Evolutionary conservation across 164 flowering plant genomes (phyloP).

Genomic region (Magnolia officinalis): DNA sequence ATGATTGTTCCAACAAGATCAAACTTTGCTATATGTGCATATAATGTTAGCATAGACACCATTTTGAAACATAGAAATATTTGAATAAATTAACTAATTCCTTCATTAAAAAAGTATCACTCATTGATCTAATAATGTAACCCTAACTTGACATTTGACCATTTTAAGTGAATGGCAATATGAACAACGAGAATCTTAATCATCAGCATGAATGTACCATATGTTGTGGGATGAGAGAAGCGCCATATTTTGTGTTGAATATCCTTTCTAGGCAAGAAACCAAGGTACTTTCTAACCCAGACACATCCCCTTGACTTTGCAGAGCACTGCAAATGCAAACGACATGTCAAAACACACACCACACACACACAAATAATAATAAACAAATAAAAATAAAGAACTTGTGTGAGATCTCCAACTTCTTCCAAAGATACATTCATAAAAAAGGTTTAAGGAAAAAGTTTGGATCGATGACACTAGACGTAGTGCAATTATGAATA

Average conservation of each 20-base stretch:
- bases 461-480: no score
- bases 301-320: constrained; percentile 51
- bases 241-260: constrained; percentile 72
- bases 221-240: constrained; percentile 67
- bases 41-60: not conserved
- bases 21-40: no score
- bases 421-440: not conserved
- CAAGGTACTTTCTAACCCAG: constrained; percentile 54
- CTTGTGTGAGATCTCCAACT: not conserved
- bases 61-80: not conserved
- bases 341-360: not conserved
- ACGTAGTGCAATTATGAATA: not conserved
- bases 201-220: constrained; percentile 46
- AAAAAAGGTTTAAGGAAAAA: not conserved
- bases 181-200: not conserved
- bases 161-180: not conserved
- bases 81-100: not conserved
- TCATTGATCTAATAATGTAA: not conserved
- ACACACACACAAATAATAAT: not conserved
- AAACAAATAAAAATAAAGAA: not conserved
- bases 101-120: not conserved
- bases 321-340: constrained; percentile 47
- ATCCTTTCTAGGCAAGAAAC: constrained; percentile 75
- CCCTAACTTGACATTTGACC: not conserved
- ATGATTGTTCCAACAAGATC: no score